Conservation (phyloP, 257 asterid genomes). For the Rauvolfia tetraphylla region DNA sequence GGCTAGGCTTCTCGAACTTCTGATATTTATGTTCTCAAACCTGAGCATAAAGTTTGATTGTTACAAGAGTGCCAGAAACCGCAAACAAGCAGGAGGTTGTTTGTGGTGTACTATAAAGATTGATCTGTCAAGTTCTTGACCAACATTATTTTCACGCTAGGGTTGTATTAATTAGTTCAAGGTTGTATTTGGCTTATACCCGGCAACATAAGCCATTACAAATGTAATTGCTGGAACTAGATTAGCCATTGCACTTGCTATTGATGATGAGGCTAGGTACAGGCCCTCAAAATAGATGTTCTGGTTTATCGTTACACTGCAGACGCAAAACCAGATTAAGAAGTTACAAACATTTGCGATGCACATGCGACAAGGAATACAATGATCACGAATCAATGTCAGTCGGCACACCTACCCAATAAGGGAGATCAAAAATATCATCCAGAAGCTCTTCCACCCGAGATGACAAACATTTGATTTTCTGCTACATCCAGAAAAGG, state of each 20-base stretch:
- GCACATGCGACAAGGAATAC: neutral
- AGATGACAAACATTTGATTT: slow-evolving; percentile 17
- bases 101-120: neutral
- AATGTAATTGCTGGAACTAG: slow-evolving; percentile 40
- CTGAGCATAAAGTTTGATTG: slow-evolving; percentile 21
- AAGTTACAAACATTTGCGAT: neutral
- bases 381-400: neutral
- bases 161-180: too few species aligned
- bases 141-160: neutral
- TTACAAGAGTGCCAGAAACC: neutral
- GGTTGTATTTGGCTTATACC: too few species aligned
- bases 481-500: slow-evolving; percentile 11
- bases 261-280: slow-evolving; percentile 38
- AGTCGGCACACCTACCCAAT: slow-evolving; percentile 27
- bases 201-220: slow-evolving; percentile 29
- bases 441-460: slow-evolving; percentile 31
- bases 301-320: slow-evolving; percentile 43
- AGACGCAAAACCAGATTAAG: neutral
- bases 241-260: slow-evolving; percentile 40
- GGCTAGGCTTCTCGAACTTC: slow-evolving; percentile 49
- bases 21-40: slow-evolving; percentile 43
- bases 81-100: neutral
- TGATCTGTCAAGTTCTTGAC: neutral
- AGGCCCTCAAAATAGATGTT: slow-evolving; percentile 38
- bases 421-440: slow-evolving; percentile 32